Conservation (phyloP, 2,329 filamentous ascomycete genomes). For the Fusarium pininemorale region DNA sequence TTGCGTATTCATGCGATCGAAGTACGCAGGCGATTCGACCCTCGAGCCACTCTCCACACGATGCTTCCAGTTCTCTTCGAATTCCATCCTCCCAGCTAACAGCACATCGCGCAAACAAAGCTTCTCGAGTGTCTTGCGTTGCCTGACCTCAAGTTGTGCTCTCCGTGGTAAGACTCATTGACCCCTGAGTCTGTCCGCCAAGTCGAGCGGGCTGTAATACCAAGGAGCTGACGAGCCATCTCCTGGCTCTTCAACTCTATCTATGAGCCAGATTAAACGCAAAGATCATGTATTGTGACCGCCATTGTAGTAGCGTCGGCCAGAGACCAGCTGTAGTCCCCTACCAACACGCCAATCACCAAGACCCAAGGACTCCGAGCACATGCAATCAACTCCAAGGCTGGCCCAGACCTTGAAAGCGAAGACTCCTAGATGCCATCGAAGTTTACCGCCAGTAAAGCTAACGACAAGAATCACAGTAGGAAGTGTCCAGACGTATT, state of each 20-base stretch:
- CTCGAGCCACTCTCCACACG: not conserved
- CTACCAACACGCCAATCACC: not conserved
- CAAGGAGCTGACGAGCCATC: not conserved
- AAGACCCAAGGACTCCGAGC: not conserved
- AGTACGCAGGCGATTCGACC: not conserved
- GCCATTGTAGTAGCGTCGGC: too few relatives aligned
- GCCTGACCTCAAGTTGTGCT: not conserved
- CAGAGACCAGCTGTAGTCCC: too few relatives aligned
- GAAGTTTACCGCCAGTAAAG: not conserved
- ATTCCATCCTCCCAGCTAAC: not conserved
- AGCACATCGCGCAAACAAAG: not conserved
- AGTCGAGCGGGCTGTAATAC: not conserved
- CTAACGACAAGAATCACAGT: not conserved
- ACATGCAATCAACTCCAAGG: not conserved
- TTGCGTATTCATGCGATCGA: not conserved
- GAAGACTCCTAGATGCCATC: too few relatives aligned
- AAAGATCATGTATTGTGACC: not conserved
- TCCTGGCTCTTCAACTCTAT: not conserved
- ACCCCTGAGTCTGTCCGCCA: not conserved
- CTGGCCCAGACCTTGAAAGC: not conserved
- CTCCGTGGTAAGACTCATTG: too few relatives aligned
- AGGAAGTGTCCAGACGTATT: not conserved
- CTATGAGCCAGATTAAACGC: too few relatives aligned
- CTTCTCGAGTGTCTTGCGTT: not conserved
- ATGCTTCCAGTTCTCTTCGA: not conserved